Base-by-base conservation (phyloP, 495 filamentous ascomycete genomes). In the Opeltia flavorubescens region DNA sequence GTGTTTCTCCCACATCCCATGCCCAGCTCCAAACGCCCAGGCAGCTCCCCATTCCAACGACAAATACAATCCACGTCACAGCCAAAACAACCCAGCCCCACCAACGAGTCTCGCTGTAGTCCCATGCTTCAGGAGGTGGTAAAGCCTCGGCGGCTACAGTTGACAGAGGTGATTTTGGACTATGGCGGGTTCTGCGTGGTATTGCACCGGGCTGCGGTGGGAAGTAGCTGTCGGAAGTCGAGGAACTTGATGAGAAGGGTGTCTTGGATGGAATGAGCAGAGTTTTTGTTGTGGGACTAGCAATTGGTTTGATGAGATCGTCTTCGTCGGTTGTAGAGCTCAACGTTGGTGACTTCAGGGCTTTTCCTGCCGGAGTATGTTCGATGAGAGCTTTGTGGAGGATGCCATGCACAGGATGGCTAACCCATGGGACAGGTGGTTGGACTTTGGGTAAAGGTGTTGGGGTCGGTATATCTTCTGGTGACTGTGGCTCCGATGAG, bases 1-100 rank as follows among this genome's bases (percentile, higher is more conserved):
- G 88, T 15, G 86, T 95, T 59, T 87, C 86, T n/a, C 87, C 89
- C 5, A 95, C 89, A 67, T 95, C 91, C 91, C 91, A 96, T 0
- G 91, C 89, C 91, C 91, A 98, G 61, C 80, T 91, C 91, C 91
- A 98, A n/a, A 95, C 80, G n/a, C 81, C 91, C 13, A 95, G 73
- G 59, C 88, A 95, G 31, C 82, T 88, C 25, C 91, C 91, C 80
- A 96, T 95, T 23, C 91, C 91, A 1, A 88, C 77, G 25, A 95
- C 86, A 59, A 96, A 95, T 23, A 95, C 86, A 23, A 89, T 61
- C 91, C 91, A 98, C 1, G 91, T 98, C 44, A 81, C 78, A 28
- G 82, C 63, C 23, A 96, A 68, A 3, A 98, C 80, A 1, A 94
- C 80, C 84, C 87, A 96, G 2, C 91, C 91, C 88, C 89, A 98